These are phyloP conservation scores for Sungouiella thailandica DNA, from an alignment of 805 yeast genomes.

Conservation along the genomic window DNA sequence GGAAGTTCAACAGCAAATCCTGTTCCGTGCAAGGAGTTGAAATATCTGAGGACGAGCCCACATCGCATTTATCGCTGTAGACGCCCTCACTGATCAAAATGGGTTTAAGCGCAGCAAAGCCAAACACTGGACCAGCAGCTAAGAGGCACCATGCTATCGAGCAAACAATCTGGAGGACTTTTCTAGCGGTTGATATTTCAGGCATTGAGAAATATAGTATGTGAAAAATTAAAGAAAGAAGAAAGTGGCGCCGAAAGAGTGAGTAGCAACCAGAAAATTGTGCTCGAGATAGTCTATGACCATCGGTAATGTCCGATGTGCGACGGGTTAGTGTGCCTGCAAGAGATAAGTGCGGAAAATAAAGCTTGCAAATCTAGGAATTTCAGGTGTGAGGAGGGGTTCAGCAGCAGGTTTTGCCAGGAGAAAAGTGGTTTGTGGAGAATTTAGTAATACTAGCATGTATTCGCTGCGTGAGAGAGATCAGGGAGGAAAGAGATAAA, in stretches of 20 bases:
- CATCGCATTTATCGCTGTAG: constrained; percentile 57
- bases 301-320: neutral
- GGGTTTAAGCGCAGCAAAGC: constrained; percentile 92
- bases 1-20: constrained; percentile 72
- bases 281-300: neutral
- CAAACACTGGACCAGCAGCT: constrained; percentile 92
- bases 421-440: too few relatives aligned
- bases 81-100: constrained; percentile 73
- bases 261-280: neutral
- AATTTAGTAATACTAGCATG: too few relatives aligned
- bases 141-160: constrained; percentile 83
- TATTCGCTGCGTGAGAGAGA: too few relatives aligned
- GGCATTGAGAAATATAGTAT: constrained; percentile 5
- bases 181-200: constrained; percentile 15
- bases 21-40: constrained; percentile 60
- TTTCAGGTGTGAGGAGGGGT: too few relatives aligned
- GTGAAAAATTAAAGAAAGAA: neutral
- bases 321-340: neutral
- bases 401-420: too few relatives aligned
- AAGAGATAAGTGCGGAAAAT: too few relatives aligned
- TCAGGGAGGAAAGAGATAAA: too few relatives aligned
- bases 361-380: too few relatives aligned
- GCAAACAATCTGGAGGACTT: constrained; percentile 57
- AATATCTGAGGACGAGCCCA: constrained; percentile 4
- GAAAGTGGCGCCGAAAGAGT: neutral